These are phyloP conservation scores for Flaveria robusta DNA, from an alignment of 129 eudicot species.

Conservation along the genomic window DNA sequence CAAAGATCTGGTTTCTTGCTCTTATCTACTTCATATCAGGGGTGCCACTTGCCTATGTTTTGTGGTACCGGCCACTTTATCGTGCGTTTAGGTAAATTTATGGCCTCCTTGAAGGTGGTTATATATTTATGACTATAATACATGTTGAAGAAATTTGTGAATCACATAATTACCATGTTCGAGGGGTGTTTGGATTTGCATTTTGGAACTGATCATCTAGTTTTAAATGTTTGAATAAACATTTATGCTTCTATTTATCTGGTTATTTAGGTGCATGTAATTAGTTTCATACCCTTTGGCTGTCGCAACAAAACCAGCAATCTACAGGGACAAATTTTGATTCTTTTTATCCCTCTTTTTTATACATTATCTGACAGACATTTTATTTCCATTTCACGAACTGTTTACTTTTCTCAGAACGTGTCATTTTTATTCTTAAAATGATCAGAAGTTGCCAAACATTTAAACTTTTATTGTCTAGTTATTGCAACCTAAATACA, in stretches of 20 bases:
- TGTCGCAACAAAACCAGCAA: too few relatives aligned
- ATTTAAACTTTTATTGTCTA: too few relatives aligned
- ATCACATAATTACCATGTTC: not conserved
- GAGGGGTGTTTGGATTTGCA: not conserved
- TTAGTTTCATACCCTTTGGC: not conserved
- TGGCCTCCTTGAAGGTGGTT: not conserved
- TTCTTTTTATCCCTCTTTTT: not conserved
- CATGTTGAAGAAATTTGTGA: too few relatives aligned
- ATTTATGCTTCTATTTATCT: not conserved
- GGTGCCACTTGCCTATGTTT: constrained; percentile 69
- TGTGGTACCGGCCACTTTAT: constrained; percentile 88
- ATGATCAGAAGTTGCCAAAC: too few relatives aligned
- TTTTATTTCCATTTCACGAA: too few relatives aligned
- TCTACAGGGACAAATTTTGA: too few relatives aligned
- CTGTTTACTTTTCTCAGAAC: too few relatives aligned
- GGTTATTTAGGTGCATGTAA: not conserved
- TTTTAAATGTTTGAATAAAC: not conserved
- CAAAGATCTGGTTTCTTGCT: constrained; percentile 79
- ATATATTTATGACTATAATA: too few relatives aligned
- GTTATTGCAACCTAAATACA: too few relatives aligned
- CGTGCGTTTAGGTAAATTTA: constrained; percentile 72
- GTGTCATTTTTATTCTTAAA: too few relatives aligned
- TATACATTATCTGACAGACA: too few relatives aligned
- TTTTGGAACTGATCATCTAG: not conserved
- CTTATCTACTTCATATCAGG: constrained; percentile 77